phyloP scores from a whole-genome alignment of 169 alveolate species.

The Toxoplasma gondii region DNA sequence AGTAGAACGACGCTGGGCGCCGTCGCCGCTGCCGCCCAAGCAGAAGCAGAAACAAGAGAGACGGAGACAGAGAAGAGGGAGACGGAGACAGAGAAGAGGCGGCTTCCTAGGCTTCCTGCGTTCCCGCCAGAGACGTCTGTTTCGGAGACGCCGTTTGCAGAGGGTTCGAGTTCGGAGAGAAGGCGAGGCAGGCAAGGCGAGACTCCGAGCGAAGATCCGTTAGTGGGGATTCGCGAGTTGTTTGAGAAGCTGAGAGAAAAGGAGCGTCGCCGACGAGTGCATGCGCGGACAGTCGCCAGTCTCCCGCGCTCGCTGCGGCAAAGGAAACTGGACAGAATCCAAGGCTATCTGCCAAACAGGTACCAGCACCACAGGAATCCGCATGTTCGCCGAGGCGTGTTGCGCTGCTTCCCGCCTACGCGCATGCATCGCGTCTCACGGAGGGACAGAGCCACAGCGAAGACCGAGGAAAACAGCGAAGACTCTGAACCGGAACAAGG shows the following conservation, averaged over 20 bases:
- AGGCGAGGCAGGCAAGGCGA: neutral
- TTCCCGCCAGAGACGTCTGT: neutral
- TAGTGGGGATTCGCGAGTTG: neutral
- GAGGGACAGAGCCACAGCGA: neutral
- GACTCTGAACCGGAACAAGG: neutral
- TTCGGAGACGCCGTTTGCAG: neutral
- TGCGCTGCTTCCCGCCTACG: conserved; percentile 14
- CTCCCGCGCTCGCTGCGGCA: neutral
- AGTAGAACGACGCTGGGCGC: neutral
- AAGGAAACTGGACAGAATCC: neutral
- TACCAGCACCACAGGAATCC: conserved; percentile 20
- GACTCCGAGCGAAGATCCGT: neutral
- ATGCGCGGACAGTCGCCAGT: neutral
- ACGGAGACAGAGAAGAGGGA: neutral
- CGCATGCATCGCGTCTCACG: neutral
- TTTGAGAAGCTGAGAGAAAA: neutral
- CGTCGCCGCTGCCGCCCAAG: neutral
- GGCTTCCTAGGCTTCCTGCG: neutral
- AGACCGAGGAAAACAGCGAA: neutral
- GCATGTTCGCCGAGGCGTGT: neutral
- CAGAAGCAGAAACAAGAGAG: neutral
- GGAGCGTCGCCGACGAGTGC: neutral
- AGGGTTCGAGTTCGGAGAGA: neutral
- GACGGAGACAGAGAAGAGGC: neutral
- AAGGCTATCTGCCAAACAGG: neutral